phyloP scores from a whole-genome alignment of 2,329 filamentous ascomycete species.

The Penicillium thymicola region DNA sequence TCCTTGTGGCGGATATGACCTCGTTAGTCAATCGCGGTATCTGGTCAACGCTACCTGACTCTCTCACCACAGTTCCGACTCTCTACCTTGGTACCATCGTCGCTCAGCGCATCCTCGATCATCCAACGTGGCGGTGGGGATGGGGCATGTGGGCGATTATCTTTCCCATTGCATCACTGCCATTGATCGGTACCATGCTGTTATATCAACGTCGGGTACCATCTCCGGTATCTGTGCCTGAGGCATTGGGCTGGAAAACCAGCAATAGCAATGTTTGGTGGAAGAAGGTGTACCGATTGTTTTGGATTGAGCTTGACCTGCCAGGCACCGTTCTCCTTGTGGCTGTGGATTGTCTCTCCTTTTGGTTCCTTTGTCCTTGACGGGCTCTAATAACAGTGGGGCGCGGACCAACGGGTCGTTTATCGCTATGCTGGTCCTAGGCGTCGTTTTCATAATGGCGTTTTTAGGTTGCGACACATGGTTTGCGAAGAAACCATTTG shows the following conservation, averaged over 20 bases:
- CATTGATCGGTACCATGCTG: conserved; percentile 34
- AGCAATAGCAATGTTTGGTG: conserved; percentile 13
- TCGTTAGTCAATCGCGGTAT: conserved; percentile 59
- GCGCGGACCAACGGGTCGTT: conserved; percentile 30
- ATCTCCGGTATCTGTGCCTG: not conserved
- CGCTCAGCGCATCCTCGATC: conserved; percentile 34
- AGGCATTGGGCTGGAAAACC: not conserved
- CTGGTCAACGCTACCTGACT: conserved; percentile 57
- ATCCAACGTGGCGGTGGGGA: conserved; percentile 44
- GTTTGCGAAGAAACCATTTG: conserved; percentile 39
- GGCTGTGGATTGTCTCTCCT: conserved; percentile 34
- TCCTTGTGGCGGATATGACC: conserved; percentile 63
- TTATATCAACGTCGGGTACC: conserved; percentile 30
- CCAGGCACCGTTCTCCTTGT: conserved; percentile 34
- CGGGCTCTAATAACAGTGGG: conserved; percentile 31
- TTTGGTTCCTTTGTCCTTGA: conserved; percentile 40
- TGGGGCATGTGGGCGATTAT: conserved; percentile 45
- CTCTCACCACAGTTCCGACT: conserved; percentile 46
- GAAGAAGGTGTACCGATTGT: conserved; percentile 17
- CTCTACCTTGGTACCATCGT: conserved; percentile 57
- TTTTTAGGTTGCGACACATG: conserved; percentile 40
- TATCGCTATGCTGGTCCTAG: conserved; percentile 39
- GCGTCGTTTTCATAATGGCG: conserved; percentile 19
- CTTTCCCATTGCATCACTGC: conserved; percentile 33
- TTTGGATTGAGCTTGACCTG: conserved; percentile 33